Base-by-base conservation (phyloP, 192 early-diverging fungal genomes). In the Linnemannia hyalina region DNA sequence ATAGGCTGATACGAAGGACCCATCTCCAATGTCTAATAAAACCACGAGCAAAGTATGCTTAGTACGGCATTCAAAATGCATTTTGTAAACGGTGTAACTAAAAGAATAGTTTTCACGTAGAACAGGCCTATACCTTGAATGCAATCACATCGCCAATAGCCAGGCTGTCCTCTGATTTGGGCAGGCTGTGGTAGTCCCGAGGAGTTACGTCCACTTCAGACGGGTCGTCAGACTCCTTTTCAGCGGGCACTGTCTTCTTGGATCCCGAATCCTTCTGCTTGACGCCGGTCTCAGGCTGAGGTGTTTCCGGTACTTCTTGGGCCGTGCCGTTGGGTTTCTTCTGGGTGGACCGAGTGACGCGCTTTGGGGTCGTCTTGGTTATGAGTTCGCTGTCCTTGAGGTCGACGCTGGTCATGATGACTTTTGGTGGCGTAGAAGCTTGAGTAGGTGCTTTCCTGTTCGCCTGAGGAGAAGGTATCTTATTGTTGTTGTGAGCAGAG, bases 11-110 rank as follows among this genome's bases (percentile, higher is more conserved):
- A 86, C 6, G 69, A 69, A 20, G 78, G 16, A 13, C 69, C 75
- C 63, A 86, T 75, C 20, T 86, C 84, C n/a, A 86, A 41, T n/a
- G 80, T 86, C 84, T 86, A 77, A 23, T 5, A 26, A 47, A 68
- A 10, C 16, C 0, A 68, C 6, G 38, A 40, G 16, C 7, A 35
- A 16, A 46, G n/a, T 7, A 46, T 15, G 7, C 11, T 35, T 8
- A 70, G 11, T 18, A 32, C 6, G 44, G 49, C 6, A 10, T 20
- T 46, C 55, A 57, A 26, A 6, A 26, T 10, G 44, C n/a, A 10
- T 26, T n/a, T 26, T 1, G 49, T 52, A 18, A 20, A 18, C 49
- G 16, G 8, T 52, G 18, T 15, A 68, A 16, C 42, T 6, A 3
- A 65, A 57, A 13, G 6, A 60, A 3, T 35, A 77, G 26, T 35